These are phyloP conservation scores for Calonectria fujianensis DNA, from an alignment of 2,329 filamentous ascomycete genomes.

Conservation along the genomic window DNA sequence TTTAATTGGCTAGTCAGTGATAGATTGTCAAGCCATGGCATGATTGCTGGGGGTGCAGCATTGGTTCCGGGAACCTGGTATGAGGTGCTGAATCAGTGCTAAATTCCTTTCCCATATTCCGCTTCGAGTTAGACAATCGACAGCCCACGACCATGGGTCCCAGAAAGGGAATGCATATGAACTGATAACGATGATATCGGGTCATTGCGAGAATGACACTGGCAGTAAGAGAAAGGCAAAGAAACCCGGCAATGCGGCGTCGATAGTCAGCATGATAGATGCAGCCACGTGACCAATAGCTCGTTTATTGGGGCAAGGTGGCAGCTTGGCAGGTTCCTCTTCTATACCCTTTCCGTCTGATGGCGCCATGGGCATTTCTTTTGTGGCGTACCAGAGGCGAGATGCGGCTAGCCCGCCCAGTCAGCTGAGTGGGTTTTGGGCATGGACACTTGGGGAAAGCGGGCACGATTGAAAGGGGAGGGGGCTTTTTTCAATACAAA, in stretches of 20 bases:
- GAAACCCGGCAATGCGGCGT: not conserved
- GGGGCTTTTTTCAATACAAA: not conserved
- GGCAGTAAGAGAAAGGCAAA: not conserved
- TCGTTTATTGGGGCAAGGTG: not conserved
- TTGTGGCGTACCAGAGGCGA: constrained; percentile 12
- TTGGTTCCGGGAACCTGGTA: not conserved
- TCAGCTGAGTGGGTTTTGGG: constrained; percentile 3
- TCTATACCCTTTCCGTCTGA: not conserved
- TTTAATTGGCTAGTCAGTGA: not conserved
- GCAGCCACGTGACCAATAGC: not conserved
- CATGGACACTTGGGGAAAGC: not conserved
- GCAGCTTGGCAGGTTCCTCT: not conserved
- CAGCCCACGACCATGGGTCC: not conserved
- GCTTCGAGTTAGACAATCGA: not conserved
- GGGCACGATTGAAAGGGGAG: not conserved
- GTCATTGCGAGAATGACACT: not conserved
- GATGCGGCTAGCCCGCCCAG: not conserved
- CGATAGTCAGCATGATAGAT: not conserved
- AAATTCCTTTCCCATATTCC: not conserved
- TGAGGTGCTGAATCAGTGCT: not conserved
- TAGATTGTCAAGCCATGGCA: not conserved
- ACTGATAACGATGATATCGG: not conserved
- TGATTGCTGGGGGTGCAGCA: not conserved
- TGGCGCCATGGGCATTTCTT: constrained; percentile 1
- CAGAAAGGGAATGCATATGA: not conserved